Percentiles rank a stretch among this genome's conserved stretches.
phyloP scores from a whole-genome alignment of 2,329 filamentous ascomycete genomes.

The Aspergillus chevalieri region DNA sequence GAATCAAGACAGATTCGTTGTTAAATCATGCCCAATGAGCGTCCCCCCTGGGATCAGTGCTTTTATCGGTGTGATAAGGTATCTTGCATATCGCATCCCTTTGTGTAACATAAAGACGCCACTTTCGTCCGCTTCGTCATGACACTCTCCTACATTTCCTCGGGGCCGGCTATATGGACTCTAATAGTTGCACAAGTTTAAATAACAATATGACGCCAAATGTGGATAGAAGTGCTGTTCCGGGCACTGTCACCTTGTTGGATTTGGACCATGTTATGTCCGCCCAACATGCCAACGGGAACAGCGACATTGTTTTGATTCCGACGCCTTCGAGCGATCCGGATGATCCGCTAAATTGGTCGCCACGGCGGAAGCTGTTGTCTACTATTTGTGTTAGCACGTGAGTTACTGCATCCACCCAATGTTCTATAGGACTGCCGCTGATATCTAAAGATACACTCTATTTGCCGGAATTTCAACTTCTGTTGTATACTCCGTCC shows the following conservation, averaged over 20 bases:
- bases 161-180: no score
- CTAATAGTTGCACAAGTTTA: no score
- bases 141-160: no score
- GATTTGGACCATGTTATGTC: conserved; percentile 33
- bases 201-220: conserved; percentile 17
- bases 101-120: no score
- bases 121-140: no score
- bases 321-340: conserved; percentile 41
- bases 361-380: conserved; percentile 36
- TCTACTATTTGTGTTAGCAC: conserved; percentile 40
- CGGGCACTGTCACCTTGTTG: conserved; percentile 41
- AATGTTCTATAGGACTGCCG: not conserved
- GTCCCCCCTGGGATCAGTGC: no score
- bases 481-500: conserved; percentile 35
- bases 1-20: no score
- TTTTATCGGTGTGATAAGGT: no score
- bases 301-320: conserved; percentile 37
- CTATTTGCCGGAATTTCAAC: conserved; percentile 31
- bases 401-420: conserved; percentile 14
- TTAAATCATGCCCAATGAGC: no score
- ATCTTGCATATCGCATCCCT: no score
- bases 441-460: conserved; percentile 27
- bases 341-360: conserved; percentile 45
- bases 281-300: conserved; percentile 24
- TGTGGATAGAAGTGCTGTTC: conserved; percentile 26